Evolutionary conservation across 2,329 filamentous ascomycete species (phyloP), one percentile per base, ranked within the genome.

Genomic region (Elsinoe perseae): DNA sequence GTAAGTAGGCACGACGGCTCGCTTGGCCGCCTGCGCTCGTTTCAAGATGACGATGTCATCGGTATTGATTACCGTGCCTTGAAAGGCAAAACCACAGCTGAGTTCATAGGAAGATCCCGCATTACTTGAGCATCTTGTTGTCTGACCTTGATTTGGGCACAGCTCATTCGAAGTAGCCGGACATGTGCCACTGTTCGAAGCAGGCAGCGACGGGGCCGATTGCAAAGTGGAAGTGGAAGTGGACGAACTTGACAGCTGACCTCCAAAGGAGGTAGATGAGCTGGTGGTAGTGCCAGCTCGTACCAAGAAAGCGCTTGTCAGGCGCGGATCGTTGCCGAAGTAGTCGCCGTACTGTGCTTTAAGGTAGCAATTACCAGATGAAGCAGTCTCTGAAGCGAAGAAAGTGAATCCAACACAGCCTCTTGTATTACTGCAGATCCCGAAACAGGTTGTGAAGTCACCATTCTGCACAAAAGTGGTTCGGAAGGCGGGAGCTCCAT

Each of bases 71-170:
- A 62, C 60, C 3, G 56, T 61, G 9, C 64, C 64, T 9, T 57
- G 32, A 43, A 61, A 64, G n/a, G 56, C 54, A 6, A 56, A 57
- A 16, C 62, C 62, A 30, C 63, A 65, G 4, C 42, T 56, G 8
- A 65, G 56, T 25, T 64, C 58, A 56, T 61, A 65, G 4, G 61
- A 58, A 30, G 63, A 61, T 30, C 62, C 62, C 38, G 32, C 50
- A 14, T 36, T 42, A 27, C 40, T 48, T 8, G 23, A 50, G 48
- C 61, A 63, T 32, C 48, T 28, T 8, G 48, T 36, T 12, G 28
- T 52, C 32, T n/a, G 28, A 25, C 25, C 8, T 38, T 52, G 48
- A 12, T 10, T 20, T 7, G 30, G 12, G 21, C 48, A 52, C 16
- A 52, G 48, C 30, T 52, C 25, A 8, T 36, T 32, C 3, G 48